phyloP scores from a whole-genome alignment of 805 yeast species.

The Candida incommunis region DNA sequence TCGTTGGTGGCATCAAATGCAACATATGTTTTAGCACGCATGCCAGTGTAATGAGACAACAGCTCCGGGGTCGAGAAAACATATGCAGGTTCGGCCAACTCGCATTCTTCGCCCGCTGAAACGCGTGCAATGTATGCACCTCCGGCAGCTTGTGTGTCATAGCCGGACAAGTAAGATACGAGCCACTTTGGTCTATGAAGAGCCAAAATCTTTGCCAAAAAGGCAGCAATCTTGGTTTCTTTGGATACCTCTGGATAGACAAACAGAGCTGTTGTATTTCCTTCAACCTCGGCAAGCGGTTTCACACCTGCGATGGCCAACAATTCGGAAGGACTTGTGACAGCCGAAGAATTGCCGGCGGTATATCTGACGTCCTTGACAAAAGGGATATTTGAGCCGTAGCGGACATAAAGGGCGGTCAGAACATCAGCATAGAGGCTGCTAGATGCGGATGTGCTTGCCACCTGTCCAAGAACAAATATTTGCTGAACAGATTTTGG shows the following conservation, averaged over 20 bases:
- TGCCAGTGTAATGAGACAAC: conserved; percentile 19
- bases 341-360: conserved; percentile 11
- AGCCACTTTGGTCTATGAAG: conserved; percentile 25
- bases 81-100: background rate
- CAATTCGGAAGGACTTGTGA: conserved; percentile 13
- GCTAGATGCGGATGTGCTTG: conserved; percentile 23
- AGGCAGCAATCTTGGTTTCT: conserved; percentile 42
- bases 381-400: conserved; percentile 7
- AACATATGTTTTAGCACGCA: conserved; percentile 34
- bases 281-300: background rate
- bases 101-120: conserved; percentile 5
- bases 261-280: conserved; percentile 16
- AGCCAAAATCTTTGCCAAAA: conserved; percentile 56
- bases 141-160: conserved; percentile 10
- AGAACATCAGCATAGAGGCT: conserved; percentile 56
- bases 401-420: conserved; percentile 42
- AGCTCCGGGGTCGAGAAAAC: background rate
- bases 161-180: conserved; percentile 9
- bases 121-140: conserved; percentile 10
- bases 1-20: conserved; percentile 33
- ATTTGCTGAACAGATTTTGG: conserved; percentile 46
- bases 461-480: conserved; percentile 52
- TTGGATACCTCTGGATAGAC: conserved; percentile 55
- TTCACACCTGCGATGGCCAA: conserved; percentile 28
- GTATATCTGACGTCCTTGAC: conserved; percentile 10